A percentile compares a stretch with the other conserved stretches of the same genome.
phyloP scores from a whole-genome alignment of 1,284 basidiomycete genomes.

The Mycena sp. region DNA sequence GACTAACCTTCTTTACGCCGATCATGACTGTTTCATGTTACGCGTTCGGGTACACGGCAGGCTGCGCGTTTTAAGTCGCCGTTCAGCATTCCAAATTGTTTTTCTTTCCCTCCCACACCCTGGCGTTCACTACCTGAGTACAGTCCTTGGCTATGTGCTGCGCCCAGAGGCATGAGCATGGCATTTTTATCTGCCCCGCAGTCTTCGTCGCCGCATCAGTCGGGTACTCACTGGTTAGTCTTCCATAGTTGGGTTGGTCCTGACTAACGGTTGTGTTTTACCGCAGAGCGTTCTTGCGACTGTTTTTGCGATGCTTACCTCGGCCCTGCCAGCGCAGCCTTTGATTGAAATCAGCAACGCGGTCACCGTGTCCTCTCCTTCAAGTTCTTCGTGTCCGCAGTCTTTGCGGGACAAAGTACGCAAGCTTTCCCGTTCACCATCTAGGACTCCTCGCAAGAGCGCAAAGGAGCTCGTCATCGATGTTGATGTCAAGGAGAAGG shows the following conservation, averaged over 20 bases:
- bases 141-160: neutral
- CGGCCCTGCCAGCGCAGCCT: neutral
- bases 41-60: too few species aligned
- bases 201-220: slow-evolving; percentile 15
- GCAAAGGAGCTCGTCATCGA: neutral
- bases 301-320: neutral
- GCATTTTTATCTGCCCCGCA: neutral
- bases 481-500: slow-evolving; percentile 2
- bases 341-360: too few species aligned
- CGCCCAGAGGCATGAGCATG: neutral
- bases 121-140: too few species aligned
- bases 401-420: neutral
- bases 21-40: too few species aligned
- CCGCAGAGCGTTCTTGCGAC: slow-evolving; percentile 23
- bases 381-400: neutral
- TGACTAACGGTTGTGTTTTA: too few species aligned
- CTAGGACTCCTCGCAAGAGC: neutral
- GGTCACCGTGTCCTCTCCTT: too few species aligned
- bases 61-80: too few species aligned
- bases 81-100: too few species aligned
- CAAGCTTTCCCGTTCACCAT: neutral
- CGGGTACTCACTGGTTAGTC: slow-evolving; percentile 13
- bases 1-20: too few species aligned
- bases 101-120: too few species aligned
- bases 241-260: neutral